Conservation (phyloP, 192 early-diverging fungal species). For the Coemansia sp. region DNA sequence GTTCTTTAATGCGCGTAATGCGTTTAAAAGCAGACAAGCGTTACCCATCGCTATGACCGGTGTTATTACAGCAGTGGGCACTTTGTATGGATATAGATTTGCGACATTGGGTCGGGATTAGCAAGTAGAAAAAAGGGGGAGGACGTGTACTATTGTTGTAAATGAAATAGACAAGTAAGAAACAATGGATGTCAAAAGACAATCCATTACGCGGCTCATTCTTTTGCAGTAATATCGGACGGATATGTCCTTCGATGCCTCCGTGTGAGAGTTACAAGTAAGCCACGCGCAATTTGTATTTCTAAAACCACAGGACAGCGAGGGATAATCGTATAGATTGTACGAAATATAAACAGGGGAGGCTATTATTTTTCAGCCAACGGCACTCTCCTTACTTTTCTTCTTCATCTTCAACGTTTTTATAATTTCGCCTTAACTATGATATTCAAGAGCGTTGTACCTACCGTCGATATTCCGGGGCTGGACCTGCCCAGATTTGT, state of each 20-base stretch:
- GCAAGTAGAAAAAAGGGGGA: neutral
- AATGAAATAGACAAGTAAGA: neutral
- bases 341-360: neutral
- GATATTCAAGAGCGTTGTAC: slow-evolving; percentile 43
- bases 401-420: neutral
- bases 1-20: slow-evolving; percentile 52
- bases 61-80: slow-evolving; percentile 22
- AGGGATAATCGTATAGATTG: neutral
- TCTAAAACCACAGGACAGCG: neutral
- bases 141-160: neutral
- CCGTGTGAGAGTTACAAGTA: neutral
- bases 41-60: slow-evolving; percentile 34
- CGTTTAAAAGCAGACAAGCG: slow-evolving; percentile 10
- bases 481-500: slow-evolving; percentile 31
- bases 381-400: no score
- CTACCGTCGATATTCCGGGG: slow-evolving; percentile 28
- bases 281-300: neutral
- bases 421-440: slow-evolving; percentile 5
- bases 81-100: slow-evolving; percentile 41
- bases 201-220: neutral
- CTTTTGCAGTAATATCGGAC: neutral
- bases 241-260: neutral
- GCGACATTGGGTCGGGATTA: slow-evolving; percentile 21
- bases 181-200: no score
- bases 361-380: neutral